A percentile compares a stretch with the other conserved stretches of the same genome.
phyloP scores from a whole-genome alignment of 768 basidiomycete species.

The Cyclocybe cylindracea region DNA sequence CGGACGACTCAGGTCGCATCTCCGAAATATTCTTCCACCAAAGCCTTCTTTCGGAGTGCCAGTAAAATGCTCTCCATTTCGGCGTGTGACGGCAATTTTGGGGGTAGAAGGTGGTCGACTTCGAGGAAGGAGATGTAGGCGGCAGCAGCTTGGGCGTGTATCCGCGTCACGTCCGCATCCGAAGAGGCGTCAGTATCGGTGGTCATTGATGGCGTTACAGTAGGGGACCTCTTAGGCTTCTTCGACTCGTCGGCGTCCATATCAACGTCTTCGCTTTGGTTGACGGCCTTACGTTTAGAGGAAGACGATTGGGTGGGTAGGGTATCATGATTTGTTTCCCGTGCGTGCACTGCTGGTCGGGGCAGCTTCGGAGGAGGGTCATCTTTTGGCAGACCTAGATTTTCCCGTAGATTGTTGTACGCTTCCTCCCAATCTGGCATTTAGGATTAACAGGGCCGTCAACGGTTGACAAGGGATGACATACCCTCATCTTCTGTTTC shows the following conservation, averaged over 20 bases:
- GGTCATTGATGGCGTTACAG: conserved; percentile 17
- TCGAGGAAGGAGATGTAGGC: conserved; percentile 76
- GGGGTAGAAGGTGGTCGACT: conserved; percentile 70
- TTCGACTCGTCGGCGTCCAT: conserved; percentile 38
- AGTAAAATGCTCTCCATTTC: conserved; percentile 83
- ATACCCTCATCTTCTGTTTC: conserved; percentile 74
- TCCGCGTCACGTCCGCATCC: conserved; percentile 29
- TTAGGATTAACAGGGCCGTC: background rate
- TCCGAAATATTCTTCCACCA: conserved; percentile 76
- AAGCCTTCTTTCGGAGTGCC: conserved; percentile 73
- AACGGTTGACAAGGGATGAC: conserved; percentile 17
- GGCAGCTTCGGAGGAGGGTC: conserved; percentile 55
- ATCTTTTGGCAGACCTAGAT: conserved; percentile 52
- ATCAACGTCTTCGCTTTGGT: conserved; percentile 43
- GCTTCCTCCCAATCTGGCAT: conserved; percentile 67
- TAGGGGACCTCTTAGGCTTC: conserved; percentile 28
- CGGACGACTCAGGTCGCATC: conserved; percentile 26
- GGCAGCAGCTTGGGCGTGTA: conserved; percentile 60
- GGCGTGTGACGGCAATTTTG: conserved; percentile 70
- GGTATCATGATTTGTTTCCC: conserved; percentile 16
- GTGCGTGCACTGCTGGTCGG: conserved; percentile 27
- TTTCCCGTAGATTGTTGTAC: conserved; percentile 52
- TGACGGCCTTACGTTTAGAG: conserved; percentile 58
- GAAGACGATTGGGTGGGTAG: conserved; percentile 22
- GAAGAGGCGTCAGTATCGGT: conserved; percentile 22